Base-by-base conservation (phyloP, 805 yeast genomes). In the Zygosaccharomyces kombuchaensis region DNA sequence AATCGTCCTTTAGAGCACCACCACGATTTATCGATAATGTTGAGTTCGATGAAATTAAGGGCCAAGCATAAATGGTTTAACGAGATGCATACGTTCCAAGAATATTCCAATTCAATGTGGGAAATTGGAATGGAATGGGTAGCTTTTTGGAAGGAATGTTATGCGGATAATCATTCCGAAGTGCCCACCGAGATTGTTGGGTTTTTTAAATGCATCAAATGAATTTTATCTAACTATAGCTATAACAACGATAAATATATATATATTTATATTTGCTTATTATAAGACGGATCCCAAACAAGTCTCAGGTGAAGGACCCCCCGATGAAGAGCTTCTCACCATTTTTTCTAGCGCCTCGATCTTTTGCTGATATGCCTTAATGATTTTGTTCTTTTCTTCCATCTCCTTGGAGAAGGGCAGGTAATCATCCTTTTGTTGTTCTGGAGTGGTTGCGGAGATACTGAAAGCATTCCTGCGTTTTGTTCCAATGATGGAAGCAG, bases 311-410 rank as follows among this genome's bases (percentile, higher is more conserved):
- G 41, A 30, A 2, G 41, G 32, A 16, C 22, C 41, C 10, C 27
- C 41, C 14, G 41, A 26, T 3, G 36, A 29, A 12, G 29, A 25
- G 17, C 31, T 45, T 6, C 35, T 41, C 9, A 55, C 23, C 38
- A 50, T 46, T 14, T 40, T 52, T 41, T 60, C 52, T 26, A 60
- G 37, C 21, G 47, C 50, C 22, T 37, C 53, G 8, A 59, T 47
- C 36, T 53, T 55, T 30, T 48, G 51, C 39, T 60, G 56, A 31
- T 59, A 60, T 2, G 54, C 55, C 32, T 54, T 48, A 29, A 60
- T 59, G 5, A 59, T 51, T 31, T 43, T 52, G 30, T 55, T 51
- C 47, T 55, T 55, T 31, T 59, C 63, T 9, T 48, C 43, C 46
- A 63, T 43, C 17, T 56, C 55, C 32, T 40, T 39, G 30, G 38